Evolutionary conservation across 371 early-diverging fungal species (phyloP).

Genomic region (Mortierella sp.): DNA sequence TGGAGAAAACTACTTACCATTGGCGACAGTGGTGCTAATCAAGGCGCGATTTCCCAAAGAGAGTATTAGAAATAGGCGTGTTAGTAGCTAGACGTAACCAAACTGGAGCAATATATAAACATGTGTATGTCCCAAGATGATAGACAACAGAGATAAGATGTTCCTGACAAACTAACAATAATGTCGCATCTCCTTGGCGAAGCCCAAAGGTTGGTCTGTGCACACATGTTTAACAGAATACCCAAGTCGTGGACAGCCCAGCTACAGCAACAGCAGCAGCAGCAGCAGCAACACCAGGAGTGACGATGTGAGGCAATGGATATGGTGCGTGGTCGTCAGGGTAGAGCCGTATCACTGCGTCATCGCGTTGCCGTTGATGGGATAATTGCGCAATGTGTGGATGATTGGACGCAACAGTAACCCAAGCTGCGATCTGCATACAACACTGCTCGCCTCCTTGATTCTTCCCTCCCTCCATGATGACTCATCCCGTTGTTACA

Average conservation of each 20-base stretch:
- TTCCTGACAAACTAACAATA: neutral
- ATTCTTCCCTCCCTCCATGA: neutral
- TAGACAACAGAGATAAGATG: neutral
- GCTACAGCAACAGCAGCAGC: no score
- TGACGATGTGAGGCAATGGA: no score
- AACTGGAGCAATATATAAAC: neutral
- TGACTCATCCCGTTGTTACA: constrained; percentile 1
- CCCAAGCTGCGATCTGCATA: no score
- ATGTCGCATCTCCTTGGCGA: neutral
- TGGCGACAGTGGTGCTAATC: constrained; percentile 73
- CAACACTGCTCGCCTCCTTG: neutral
- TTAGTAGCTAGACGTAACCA: neutral
- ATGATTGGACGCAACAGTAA: no score
- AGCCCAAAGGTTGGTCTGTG: neutral
- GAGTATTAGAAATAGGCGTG: neutral
- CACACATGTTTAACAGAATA: neutral
- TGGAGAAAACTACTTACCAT: constrained; percentile 57
- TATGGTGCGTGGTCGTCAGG: no score
- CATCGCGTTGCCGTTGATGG: no score
- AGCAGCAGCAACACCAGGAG: no score
- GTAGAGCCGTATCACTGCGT: no score
- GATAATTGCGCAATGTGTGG: no score
- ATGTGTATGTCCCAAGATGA: neutral
- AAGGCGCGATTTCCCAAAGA: neutral
- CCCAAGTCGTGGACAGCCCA: no score